phyloP scores from a whole-genome alignment of 1,139 yeast genomes.

The Lodderomyces margitis region DNA sequence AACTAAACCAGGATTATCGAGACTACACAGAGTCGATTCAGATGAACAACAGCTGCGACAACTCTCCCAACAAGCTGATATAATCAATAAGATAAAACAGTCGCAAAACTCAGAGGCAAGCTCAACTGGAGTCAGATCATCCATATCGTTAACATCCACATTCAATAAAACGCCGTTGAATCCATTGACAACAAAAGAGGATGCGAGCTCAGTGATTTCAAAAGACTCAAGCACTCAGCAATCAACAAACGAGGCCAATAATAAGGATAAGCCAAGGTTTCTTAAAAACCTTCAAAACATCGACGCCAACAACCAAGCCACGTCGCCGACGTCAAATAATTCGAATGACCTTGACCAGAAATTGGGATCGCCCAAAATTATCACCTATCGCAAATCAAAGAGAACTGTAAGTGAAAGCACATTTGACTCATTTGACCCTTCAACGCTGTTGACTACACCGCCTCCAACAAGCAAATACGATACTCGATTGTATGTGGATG shows the following conservation, averaged over 20 bases:
- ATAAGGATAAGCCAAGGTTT: constrained; percentile 6
- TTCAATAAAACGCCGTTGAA: constrained; percentile 52
- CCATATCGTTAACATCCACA: constrained; percentile 35
- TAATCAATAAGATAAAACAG: not conserved
- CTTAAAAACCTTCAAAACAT: constrained; percentile 13
- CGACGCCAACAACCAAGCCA: constrained; percentile 9
- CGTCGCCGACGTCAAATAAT: not conserved
- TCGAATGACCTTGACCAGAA: not conserved
- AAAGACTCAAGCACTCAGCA: constrained; percentile 22
- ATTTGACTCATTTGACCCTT: constrained; percentile 19
- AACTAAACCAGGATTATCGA: not conserved
- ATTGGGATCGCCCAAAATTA: constrained; percentile 43
- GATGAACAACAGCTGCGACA: constrained; percentile 5
- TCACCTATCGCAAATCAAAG: constrained; percentile 45
- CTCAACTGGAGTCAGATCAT: constrained; percentile 16
- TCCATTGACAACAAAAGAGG: constrained; percentile 58
- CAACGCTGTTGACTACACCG: constrained; percentile 6
- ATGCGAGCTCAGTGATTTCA: constrained; percentile 44
- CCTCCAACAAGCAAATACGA: constrained; percentile 31
- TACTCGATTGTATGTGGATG: constrained; percentile 36
- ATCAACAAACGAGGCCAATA: constrained; percentile 5
- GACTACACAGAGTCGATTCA: not conserved
- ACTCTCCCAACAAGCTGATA: constrained; percentile 3
- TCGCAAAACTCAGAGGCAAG: constrained; percentile 10
- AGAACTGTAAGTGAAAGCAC: constrained; percentile 34